A percentile compares a stretch with the other conserved stretches of the same genome.
Conservation (phyloP, 2,329 filamentous ascomycete species). For the Aspergillus hortae region DNA sequence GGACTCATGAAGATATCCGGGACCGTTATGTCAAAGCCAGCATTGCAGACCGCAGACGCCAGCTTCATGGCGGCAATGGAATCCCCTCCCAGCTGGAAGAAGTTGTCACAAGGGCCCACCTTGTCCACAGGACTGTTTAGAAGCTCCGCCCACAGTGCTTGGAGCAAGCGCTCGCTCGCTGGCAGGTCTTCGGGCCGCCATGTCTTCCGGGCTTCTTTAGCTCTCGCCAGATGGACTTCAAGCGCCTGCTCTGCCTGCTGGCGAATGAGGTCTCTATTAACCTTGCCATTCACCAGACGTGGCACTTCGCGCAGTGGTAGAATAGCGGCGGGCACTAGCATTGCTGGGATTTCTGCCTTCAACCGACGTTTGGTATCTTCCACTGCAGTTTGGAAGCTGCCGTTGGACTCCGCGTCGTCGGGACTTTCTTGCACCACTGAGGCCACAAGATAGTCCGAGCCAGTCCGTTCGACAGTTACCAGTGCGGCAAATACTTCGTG, state of each 20-base stretch:
- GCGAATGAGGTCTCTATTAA: constrained; percentile 1
- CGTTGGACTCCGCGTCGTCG: not conserved
- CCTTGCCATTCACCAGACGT: constrained; percentile 1
- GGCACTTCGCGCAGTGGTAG: not conserved
- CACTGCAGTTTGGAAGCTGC: not conserved
- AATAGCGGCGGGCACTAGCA: not conserved
- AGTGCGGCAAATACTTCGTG: not conserved
- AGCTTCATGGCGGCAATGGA: constrained; percentile 22
- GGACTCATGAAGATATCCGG: constrained; percentile 4
- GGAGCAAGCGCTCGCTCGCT: constrained; percentile 1
- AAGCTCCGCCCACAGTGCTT: constrained; percentile 13
- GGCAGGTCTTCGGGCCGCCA: not conserved
- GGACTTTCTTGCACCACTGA: not conserved
- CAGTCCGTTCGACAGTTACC: too few species aligned
- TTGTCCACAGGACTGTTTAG: constrained; percentile 10
- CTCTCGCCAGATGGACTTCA: not conserved
- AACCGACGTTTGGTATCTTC: constrained; percentile 6
- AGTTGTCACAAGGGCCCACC: constrained; percentile 20
- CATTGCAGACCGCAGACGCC: not conserved
- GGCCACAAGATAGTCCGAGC: not conserved
- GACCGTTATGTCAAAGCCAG: not conserved
- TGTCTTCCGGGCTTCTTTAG: not conserved
- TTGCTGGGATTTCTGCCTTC: constrained; percentile 13
- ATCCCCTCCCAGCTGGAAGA: constrained; percentile 30
- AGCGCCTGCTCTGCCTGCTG: not conserved